Evolutionary conservation across 306 rosid species (phyloP), one percentile per base, ranked within the genome.

Genomic region (Cicer pinnatifidum): DNA sequence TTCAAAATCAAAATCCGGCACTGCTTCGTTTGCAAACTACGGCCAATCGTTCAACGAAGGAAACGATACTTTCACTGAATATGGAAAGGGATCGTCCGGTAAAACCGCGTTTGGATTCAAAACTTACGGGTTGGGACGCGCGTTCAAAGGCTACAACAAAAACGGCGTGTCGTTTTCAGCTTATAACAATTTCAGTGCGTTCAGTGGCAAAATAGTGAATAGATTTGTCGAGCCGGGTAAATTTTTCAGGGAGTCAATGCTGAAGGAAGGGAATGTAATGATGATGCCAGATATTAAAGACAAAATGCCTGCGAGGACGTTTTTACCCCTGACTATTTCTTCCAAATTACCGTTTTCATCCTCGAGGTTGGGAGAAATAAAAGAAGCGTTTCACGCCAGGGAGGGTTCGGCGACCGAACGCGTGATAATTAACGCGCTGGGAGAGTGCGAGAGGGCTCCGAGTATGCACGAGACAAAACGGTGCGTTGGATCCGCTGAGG

Each of bases 21-120:
- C 46, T n/a, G 91, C 85, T 20, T 72, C 41, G 5, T 94, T 94
- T 68, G 43, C 80, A 5, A 86, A 84, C 78, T 94, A 94, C 38
- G 98, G 98, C 4, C 84, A 71, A 79, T 93, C 97, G 6, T 91
- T 89, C 73, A 94, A 91, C 53, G 86, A 79, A 0, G 98, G 98
- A 0, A 94, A 89, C 64, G 98, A 94, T n/a, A 81, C 94, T 11
- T 94, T 94, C 62, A 82, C 79, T 1, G 94, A 86, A 52, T 94
- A 94, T 67, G 97, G 96, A 4, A 80, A 78, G 66, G 91, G 89
- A 6, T 62, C 97, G 0, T 12, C 23, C 5, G 91, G 92, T 51
- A 72, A 64, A 60, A 68, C 85, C 10, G 5, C 73, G 0, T 38
- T 94, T 60, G 95, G 85, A 38, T 94, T 94, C 86, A 85, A 65